Percentiles rank a stretch among this genome's conserved stretches.
Conservation (phyloP, 202 grass and related monocot genomes). For the Panicum hallii region DNA sequence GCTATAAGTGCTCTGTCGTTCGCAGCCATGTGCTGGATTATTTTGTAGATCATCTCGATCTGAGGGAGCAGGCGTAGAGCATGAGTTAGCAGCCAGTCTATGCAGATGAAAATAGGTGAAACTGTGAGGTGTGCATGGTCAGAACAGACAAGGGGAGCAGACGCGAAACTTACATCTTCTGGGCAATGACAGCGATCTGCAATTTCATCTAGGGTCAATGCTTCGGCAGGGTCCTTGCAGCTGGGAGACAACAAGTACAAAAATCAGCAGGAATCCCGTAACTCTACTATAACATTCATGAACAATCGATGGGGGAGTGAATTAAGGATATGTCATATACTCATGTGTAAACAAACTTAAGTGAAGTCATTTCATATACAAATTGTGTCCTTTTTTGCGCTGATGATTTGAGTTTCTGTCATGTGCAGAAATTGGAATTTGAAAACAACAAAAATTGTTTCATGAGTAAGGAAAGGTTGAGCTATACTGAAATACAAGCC, state of each 20-base stretch:
- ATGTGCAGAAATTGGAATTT: conserved; percentile 7
- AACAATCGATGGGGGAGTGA: conserved; percentile 10
- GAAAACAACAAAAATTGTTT: neutral
- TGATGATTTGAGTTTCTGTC: neutral
- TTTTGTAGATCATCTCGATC: conserved; percentile 99
- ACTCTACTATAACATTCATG: conserved; percentile 13
- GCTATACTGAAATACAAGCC: neutral
- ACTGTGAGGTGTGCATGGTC: neutral
- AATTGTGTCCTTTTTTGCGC: neutral
- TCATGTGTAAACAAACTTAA: conserved; percentile 5
- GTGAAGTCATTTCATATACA: neutral
- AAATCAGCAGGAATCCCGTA: conserved; percentile 31
- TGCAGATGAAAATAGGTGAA: neutral
- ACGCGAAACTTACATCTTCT: conserved; percentile 68
- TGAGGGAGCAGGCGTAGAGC: conserved; percentile 28
- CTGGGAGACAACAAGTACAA: conserved; percentile 61
- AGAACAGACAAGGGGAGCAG: conserved; percentile 4
- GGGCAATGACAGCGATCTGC: conserved; percentile 83
- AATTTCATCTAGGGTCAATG: conserved; percentile 83
- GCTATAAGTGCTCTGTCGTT: conserved; percentile 95
- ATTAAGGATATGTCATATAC: neutral
- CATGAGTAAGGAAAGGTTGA: conserved; percentile 1
- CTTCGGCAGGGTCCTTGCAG: conserved; percentile 84
- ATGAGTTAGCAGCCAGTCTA: conserved; percentile 1
- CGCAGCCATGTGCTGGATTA: conserved; percentile 92